Conservation (phyloP, 805 yeast genomes). For the Candida sithepensis region DNA sequence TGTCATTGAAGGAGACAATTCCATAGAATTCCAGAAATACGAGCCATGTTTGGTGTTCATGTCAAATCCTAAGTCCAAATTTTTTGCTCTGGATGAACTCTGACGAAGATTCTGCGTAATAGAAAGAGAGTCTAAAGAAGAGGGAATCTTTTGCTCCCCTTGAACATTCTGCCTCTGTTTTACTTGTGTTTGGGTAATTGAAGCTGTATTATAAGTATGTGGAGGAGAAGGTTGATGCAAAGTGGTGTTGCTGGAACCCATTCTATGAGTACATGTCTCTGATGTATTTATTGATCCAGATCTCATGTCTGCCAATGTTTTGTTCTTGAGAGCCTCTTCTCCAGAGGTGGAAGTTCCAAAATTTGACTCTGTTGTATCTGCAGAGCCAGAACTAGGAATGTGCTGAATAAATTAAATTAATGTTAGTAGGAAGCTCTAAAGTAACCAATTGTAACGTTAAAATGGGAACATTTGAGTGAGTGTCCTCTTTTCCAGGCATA, state of each 20-base stretch:
- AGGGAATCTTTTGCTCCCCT: background rate
- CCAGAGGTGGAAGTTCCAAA: slow-evolving; percentile 19
- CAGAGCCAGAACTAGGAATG: slow-evolving; percentile 15
- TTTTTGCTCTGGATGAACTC: slow-evolving; percentile 1
- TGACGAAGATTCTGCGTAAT: background rate
- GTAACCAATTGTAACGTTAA: background rate
- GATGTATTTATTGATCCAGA: background rate
- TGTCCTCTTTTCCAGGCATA: too few relatives aligned
- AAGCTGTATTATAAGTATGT: slow-evolving; percentile 3
- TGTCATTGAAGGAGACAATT: slow-evolving; percentile 9
- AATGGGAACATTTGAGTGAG: too few relatives aligned
- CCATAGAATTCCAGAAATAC: slow-evolving; percentile 15
- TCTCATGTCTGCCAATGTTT: slow-evolving; percentile 3
- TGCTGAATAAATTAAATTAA: slow-evolving; percentile 3
- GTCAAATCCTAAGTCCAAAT: slow-evolving; percentile 10
- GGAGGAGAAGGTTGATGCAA: slow-evolving; percentile 3
- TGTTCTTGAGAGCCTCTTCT: slow-evolving; percentile 11
- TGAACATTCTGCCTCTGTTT: background rate
- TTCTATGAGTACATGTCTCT: slow-evolving; percentile 2
- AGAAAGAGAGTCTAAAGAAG: too few relatives aligned
- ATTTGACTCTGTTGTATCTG: slow-evolving; percentile 20
- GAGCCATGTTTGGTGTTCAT: background rate
- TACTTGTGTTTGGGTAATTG: background rate
- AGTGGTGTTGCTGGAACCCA: slow-evolving; percentile 2
- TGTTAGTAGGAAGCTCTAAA: too few relatives aligned